phyloP scores from a whole-genome alignment of 495 filamentous ascomycete species.

The Hypoxylon cercidicola region DNA sequence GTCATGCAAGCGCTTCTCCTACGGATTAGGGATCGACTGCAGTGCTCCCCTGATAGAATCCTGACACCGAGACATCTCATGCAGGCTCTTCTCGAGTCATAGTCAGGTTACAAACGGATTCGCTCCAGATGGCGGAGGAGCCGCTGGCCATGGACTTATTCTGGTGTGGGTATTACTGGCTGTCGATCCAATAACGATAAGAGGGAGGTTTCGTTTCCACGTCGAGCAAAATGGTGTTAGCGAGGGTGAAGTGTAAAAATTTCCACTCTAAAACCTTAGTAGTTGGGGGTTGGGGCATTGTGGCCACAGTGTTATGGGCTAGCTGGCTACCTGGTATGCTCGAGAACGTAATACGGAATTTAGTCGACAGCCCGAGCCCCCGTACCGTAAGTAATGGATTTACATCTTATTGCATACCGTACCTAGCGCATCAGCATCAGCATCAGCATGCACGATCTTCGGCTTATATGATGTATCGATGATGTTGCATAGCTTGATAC shows the following conservation, averaged over 20 bases:
- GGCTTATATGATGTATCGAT: too few species aligned
- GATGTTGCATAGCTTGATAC: conserved; percentile 16
- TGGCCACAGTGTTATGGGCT: too few species aligned
- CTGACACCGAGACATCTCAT: conserved; percentile 42
- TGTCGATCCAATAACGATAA: conserved; percentile 30
- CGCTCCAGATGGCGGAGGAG: conserved; percentile 15
- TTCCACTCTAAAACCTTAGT: conserved; percentile 7
- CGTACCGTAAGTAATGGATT: too few species aligned
- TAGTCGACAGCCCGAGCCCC: too few species aligned
- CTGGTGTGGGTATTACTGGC: conserved; percentile 24
- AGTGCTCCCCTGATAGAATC: conserved; percentile 38
- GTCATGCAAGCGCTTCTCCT: conserved; percentile 32
- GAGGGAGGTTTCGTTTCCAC: conserved; percentile 12
- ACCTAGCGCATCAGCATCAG: too few species aligned
- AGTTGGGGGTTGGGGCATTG: neutral
- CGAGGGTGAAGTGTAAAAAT: conserved; percentile 15
- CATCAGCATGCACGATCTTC: too few species aligned
- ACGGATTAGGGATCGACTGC: conserved; percentile 24
- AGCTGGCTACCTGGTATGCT: too few species aligned
- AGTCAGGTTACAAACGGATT: conserved; percentile 23
- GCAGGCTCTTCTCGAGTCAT: conserved; percentile 39
- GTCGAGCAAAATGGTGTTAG: conserved; percentile 5
- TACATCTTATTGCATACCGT: too few species aligned
- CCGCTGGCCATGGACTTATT: neutral
- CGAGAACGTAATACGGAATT: too few species aligned